phyloP scores from a whole-genome alignment of 148 eudicot genomes.

The Pharnaceum exiguum region DNA sequence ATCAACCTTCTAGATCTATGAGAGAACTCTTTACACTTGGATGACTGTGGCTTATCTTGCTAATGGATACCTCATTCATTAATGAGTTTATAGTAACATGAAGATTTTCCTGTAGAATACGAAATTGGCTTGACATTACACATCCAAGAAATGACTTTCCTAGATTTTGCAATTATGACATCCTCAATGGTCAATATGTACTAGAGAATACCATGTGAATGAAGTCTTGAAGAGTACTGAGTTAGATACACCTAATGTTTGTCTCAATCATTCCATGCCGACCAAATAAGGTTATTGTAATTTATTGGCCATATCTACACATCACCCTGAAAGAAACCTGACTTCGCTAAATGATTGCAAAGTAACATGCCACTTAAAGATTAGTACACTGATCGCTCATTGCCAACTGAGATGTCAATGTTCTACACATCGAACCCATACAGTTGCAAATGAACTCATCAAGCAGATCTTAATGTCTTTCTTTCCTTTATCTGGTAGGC shows the following conservation, averaged over 20 bases:
- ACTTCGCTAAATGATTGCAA: background rate
- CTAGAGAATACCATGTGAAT: constrained; percentile 12
- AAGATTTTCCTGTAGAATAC: too few species aligned
- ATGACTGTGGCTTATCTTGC: too few species aligned
- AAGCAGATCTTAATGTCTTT: too few species aligned
- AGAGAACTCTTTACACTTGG: too few species aligned
- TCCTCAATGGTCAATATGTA: constrained; percentile 7
- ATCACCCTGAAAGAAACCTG: background rate
- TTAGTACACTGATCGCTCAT: too few species aligned
- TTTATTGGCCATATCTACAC: constrained; percentile 3
- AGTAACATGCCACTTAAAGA: background rate
- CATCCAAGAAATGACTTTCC: constrained; percentile 8
- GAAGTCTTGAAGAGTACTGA: constrained; percentile 12
- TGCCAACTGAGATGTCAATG: too few species aligned
- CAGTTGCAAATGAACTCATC: too few species aligned
- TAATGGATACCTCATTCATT: too few species aligned
- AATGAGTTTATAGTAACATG: too few species aligned
- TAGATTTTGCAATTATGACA: constrained; percentile 18
- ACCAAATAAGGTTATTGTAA: constrained; percentile 20
- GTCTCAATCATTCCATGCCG: constrained; percentile 16
- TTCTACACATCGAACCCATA: too few species aligned
- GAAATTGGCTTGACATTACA: constrained; percentile 7
- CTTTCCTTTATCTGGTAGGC: too few species aligned
- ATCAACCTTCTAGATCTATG: too few species aligned
- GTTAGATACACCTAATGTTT: constrained; percentile 5